Conservation (phyloP, 768 basidiomycete genomes). For the Tylopilus sp. region DNA sequence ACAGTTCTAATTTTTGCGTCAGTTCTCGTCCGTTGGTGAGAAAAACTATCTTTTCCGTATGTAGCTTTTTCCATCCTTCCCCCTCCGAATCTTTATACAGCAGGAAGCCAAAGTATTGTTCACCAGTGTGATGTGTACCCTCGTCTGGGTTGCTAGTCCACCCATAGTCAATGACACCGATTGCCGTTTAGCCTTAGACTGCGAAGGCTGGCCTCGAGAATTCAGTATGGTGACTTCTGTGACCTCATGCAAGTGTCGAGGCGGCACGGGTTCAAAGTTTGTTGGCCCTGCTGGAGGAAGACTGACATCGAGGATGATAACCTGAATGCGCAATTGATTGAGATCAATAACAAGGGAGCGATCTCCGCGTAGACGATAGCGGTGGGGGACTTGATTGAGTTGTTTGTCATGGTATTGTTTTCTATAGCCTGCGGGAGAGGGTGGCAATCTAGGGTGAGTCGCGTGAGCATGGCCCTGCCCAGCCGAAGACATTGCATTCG, state of each 20-base stretch:
- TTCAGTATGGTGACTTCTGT: slow-evolving; percentile 2
- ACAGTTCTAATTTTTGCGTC: slow-evolving; percentile 1
- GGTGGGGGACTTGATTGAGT: slow-evolving; percentile 5
- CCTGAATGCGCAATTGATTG: slow-evolving; percentile 6
- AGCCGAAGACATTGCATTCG: slow-evolving; percentile 22
- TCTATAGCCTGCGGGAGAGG: slow-evolving; percentile 13
- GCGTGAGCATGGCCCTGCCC: slow-evolving; percentile 17
- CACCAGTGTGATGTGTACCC: slow-evolving; percentile 4
- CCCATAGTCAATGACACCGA: slow-evolving; percentile 20
- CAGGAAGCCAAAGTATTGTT: slow-evolving; percentile 19
- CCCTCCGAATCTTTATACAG: slow-evolving; percentile 3
- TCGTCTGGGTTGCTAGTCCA: slow-evolving; percentile 14
- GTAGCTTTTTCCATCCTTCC: slow-evolving; percentile 8
- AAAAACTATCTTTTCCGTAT: slow-evolving; percentile 18
- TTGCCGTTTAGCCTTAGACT: not conserved
- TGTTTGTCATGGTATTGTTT: not conserved
- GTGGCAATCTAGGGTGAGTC: slow-evolving; percentile 10
- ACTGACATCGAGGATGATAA: slow-evolving; percentile 9
- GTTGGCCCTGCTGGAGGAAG: not conserved
- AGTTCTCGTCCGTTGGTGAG: slow-evolving; percentile 8
- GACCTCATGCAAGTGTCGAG: not conserved
- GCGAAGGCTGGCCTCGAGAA: not conserved
- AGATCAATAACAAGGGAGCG: slow-evolving; percentile 12
- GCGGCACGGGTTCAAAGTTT: not conserved
- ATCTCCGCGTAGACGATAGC: slow-evolving; percentile 21